phyloP scores from a whole-genome alignment of 257 asterid species.

The Ehretia macrophylla region DNA sequence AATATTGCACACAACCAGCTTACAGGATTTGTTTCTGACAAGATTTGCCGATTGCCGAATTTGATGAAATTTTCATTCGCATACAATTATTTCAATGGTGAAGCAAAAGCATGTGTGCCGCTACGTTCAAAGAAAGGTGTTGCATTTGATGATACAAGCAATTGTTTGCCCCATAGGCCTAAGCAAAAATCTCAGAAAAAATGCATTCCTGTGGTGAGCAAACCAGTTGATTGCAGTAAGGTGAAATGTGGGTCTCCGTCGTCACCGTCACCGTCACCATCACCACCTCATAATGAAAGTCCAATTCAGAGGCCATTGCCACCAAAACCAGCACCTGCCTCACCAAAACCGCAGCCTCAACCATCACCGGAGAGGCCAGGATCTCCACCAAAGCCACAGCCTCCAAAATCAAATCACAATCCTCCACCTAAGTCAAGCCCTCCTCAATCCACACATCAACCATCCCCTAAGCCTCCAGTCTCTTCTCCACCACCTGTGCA shows the following conservation, averaged over 20 bases:
- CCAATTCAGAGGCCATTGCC: background rate
- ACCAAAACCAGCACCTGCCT: background rate
- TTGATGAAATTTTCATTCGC: constrained; percentile 21
- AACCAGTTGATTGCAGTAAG: constrained; percentile 27
- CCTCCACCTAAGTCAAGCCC: background rate
- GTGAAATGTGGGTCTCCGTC: constrained; percentile 13
- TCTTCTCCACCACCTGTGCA: background rate
- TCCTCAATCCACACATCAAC: background rate
- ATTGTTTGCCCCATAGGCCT: constrained; percentile 31
- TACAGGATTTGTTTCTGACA: constrained; percentile 29
- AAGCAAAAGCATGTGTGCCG: constrained; percentile 20
- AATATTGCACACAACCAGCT: constrained; percentile 21
- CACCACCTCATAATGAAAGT: background rate
- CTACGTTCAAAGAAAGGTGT: background rate
- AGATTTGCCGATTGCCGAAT: constrained; percentile 19
- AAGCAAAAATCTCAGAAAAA: constrained; percentile 22
- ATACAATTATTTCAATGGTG: constrained; percentile 23
- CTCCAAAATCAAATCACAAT: background rate
- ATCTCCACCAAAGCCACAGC: background rate
- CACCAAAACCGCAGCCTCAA: background rate
- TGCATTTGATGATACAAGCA: constrained; percentile 15
- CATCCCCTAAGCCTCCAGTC: no score
- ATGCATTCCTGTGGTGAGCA: constrained; percentile 25
- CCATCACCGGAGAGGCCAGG: background rate
- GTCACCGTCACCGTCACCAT: background rate